Evolutionary conservation across 192 early-diverging fungal species (phyloP).

Genomic region (Coemansia sp.): DNA sequence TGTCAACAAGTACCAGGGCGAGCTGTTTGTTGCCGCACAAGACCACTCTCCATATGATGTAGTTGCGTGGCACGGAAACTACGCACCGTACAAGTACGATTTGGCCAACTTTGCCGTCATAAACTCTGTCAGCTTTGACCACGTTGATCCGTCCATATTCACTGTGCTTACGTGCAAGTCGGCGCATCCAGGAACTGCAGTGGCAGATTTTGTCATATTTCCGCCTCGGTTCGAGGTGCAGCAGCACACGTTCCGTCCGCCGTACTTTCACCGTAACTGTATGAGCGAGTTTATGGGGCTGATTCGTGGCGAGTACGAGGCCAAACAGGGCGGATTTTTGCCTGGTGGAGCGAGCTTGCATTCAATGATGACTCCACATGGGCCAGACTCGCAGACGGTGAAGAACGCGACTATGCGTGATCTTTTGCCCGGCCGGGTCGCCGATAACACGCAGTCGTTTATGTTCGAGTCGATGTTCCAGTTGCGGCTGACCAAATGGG

Average conservation of each 20-base stretch:
- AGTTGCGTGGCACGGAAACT: constrained; percentile 98
- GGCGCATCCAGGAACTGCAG: constrained; percentile 76
- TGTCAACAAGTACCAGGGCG: constrained; percentile 81
- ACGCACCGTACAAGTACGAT: constrained; percentile 92
- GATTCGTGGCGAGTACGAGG: constrained; percentile 90
- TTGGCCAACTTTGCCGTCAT: constrained; percentile 79
- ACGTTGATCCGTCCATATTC: constrained; percentile 95
- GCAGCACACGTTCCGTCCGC: constrained; percentile 88
- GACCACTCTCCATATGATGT: constrained; percentile 92
- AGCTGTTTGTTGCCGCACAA: constrained; percentile 69
- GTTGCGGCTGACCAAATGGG: constrained; percentile 81
- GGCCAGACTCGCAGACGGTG: constrained; percentile 83
- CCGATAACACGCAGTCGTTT: constrained; percentile 84
- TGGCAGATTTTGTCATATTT: constrained; percentile 96
- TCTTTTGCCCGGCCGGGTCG: constrained; percentile 74
- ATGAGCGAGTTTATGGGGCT: constrained; percentile 99
- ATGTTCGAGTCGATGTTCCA: constrained; percentile 93
- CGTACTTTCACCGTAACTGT: constrained; percentile 97
- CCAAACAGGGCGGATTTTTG: constrained; percentile 85
- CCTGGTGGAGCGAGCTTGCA: constrained; percentile 88
- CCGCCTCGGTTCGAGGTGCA: constrained; percentile 93
- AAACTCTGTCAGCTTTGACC: constrained; percentile 83
- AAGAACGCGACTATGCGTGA: constrained; percentile 69
- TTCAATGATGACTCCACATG: constrained; percentile 87
- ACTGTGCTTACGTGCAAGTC: constrained; percentile 93